phyloP scores from a whole-genome alignment of 352 stramenopile species.

The Globisporangium nodosum region DNA sequence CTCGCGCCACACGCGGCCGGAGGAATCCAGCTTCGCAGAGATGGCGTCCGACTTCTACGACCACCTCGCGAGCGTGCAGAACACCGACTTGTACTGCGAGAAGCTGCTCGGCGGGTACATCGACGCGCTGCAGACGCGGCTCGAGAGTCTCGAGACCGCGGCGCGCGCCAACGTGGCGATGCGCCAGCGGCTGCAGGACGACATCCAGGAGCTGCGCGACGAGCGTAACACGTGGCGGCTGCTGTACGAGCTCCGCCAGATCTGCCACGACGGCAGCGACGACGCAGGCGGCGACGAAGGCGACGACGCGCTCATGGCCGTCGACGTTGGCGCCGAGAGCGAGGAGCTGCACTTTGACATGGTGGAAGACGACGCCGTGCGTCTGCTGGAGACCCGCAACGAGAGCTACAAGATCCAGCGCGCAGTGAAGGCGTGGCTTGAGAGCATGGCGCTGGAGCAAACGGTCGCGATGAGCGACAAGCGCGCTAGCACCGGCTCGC shows the following conservation, averaged over 20 bases:
- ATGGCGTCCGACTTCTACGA: constrained; percentile 76
- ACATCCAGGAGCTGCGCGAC: constrained; percentile 63
- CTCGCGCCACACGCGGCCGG: constrained; percentile 56
- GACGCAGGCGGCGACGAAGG: constrained; percentile 24
- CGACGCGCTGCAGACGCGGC: constrained; percentile 56
- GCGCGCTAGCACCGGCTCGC: constrained; percentile 29
- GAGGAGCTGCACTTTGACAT: constrained; percentile 65
- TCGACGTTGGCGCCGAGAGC: constrained; percentile 10
- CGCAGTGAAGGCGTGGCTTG: constrained; percentile 75
- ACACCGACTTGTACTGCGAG: constrained; percentile 70
- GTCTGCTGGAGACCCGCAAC: constrained; percentile 48
- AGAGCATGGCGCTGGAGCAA: constrained; percentile 71
- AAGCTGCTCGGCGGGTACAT: constrained; percentile 74
- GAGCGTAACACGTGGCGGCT: constrained; percentile 84
- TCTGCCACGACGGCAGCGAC: constrained; percentile 37
- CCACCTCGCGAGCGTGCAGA: constrained; percentile 56
- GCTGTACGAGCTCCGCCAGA: constrained; percentile 63
- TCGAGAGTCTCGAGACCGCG: constrained; percentile 45
- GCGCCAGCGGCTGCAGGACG: constrained; percentile 31
- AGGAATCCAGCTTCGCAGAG: constrained; percentile 71
- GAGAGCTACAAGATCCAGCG: constrained; percentile 67
- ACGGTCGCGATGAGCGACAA: constrained; percentile 59
- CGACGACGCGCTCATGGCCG: constrained; percentile 30
- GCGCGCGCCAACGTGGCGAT: constrained; percentile 2
- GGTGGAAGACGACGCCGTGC: constrained; percentile 71